Base-by-base conservation (phyloP, 2,329 filamentous ascomycete genomes). In the Calonectria naviculata region DNA sequence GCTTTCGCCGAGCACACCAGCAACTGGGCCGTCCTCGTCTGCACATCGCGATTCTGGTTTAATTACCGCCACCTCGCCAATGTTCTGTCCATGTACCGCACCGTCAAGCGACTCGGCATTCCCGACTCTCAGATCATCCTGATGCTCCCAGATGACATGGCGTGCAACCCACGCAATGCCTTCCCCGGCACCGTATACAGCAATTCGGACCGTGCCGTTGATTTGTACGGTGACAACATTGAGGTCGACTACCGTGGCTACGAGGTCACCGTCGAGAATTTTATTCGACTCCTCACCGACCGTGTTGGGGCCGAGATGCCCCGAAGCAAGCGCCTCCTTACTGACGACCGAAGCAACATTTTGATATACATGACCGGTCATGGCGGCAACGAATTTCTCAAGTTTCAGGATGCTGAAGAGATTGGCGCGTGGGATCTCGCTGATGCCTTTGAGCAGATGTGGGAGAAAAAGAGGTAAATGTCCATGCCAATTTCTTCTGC, bases 141-240 rank as follows among this genome's bases (percentile, higher is more conserved):
- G 76, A 98, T 99, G 95, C 91, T 99, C n/a, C 97, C 97, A 26
- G 97, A 99, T 83, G 97, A 99, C 86, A 98, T 99, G 95, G 97
- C 97, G 44, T 99, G 97, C 88, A 99, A 99, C 85, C 97, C 97
- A 36, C 95, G 97, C 79, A 99, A 99, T 83, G 95, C 95, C 61
- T 99, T 99, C 83, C 95, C 97, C 0, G 97, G 97, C 64, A 98
- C 95, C 65, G 97, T 99, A 34, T 99, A 98, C 89, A 98, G 97
- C 85, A 98, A 99, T 81, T 95, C 97, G 42, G 95, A 98, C 83
- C 94, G 97, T 75, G 95, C 95, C 10, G 93, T 99, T 60, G 97
- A 99, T 81, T 88, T 99, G 6, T 99, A 99, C 83, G 97, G 97
- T 73, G 95, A 98, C 86, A 98, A 98, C 82, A 98, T 99, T 79